These are phyloP conservation scores for Sordaria brevicollis DNA, from an alignment of 495 filamentous ascomycete species.

Conservation along the genomic window DNA sequence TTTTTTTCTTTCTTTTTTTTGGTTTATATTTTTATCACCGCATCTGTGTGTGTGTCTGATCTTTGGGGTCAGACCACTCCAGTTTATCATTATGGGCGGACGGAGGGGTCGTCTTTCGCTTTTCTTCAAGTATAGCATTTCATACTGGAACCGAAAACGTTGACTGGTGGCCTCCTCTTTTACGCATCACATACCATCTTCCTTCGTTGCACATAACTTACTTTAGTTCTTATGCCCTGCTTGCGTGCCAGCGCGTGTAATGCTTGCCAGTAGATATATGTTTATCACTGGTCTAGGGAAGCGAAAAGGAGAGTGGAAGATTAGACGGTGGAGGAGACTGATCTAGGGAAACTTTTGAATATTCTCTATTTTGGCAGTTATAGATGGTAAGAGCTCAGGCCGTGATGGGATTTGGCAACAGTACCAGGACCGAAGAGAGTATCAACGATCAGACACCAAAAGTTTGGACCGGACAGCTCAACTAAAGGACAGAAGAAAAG, in stretches of 20 bases:
- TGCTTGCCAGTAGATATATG: not conserved
- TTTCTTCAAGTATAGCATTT: not conserved
- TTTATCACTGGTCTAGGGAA: not conserved
- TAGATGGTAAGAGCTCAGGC: not conserved
- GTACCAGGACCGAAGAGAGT: not conserved
- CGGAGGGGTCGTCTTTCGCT: not conserved
- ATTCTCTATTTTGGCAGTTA: not conserved
- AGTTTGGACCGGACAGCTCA: not conserved
- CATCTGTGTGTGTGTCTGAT: not conserved
- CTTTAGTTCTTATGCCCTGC: not conserved
- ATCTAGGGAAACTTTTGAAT: not conserved
- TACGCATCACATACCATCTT: not conserved
- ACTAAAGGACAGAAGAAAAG: too few species aligned
- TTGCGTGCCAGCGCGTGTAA: not conserved
- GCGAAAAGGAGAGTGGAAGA: not conserved
- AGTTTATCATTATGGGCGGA: not conserved
- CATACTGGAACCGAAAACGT: not conserved
- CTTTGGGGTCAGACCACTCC: not conserved
- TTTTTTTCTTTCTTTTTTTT: constrained; percentile 2
- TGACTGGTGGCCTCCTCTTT: not conserved
- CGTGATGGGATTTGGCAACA: not conserved
- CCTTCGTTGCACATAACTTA: not conserved
- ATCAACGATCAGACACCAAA: not conserved
- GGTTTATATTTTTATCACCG: not conserved
- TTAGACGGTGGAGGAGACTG: not conserved